Percentiles rank a stretch among this genome's conserved stretches.
Conservation (phyloP, 768 basidiomycete genomes). For the Lactarius quietus region DNA sequence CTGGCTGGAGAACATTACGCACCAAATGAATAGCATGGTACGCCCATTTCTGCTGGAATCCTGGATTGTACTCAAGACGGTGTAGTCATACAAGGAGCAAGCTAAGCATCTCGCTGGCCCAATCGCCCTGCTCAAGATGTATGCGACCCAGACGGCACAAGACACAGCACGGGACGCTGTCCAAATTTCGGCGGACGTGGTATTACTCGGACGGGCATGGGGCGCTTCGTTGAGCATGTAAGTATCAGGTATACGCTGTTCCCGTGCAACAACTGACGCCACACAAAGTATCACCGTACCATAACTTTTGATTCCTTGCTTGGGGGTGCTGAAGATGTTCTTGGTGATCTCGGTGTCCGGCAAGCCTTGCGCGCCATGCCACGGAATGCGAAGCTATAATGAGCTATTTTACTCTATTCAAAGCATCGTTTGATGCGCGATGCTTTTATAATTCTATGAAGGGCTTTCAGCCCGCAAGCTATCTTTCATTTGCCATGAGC, state of each 20-base stretch:
- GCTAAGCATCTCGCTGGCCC: slow-evolving; percentile 70
- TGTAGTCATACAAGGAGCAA: slow-evolving; percentile 65
- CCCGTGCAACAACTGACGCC: slow-evolving; percentile 7
- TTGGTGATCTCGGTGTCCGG: slow-evolving; percentile 73
- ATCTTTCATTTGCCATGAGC: neutral
- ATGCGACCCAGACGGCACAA: slow-evolving; percentile 69
- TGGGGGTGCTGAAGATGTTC: slow-evolving; percentile 62
- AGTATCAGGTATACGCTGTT: slow-evolving; percentile 27
- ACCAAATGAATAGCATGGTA: slow-evolving; percentile 85
- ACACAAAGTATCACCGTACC: slow-evolving; percentile 39
- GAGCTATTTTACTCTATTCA: neutral
- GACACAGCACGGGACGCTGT: slow-evolving; percentile 82
- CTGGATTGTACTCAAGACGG: slow-evolving; percentile 27
- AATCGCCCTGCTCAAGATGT: slow-evolving; percentile 78
- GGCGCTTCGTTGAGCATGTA: slow-evolving; percentile 68
- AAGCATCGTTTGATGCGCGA: neutral
- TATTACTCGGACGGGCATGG: slow-evolving; percentile 80
- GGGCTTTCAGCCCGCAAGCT: neutral
- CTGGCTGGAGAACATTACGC: slow-evolving; percentile 87
- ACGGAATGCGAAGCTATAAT: slow-evolving; percentile 17
- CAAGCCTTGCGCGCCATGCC: slow-evolving; percentile 72
- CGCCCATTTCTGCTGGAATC: slow-evolving; percentile 22
- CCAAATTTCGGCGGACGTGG: slow-evolving; percentile 86
- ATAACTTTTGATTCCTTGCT: slow-evolving; percentile 41
- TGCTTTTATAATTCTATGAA: slow-evolving; percentile 1